Conservation (phyloP, 1,284 basidiomycete species). For the Ganoderma boninense region DNA sequence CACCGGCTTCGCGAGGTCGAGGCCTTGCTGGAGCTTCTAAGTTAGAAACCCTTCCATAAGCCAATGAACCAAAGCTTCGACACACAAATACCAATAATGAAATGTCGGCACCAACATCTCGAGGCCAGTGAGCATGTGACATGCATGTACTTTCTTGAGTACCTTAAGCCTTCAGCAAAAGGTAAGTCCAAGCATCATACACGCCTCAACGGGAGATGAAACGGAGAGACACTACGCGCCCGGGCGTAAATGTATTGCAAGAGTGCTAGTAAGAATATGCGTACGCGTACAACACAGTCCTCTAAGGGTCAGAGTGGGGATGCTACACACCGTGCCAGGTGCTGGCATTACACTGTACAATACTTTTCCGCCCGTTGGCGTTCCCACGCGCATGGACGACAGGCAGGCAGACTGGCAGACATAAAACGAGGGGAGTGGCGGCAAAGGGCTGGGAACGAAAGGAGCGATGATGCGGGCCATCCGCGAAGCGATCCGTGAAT, state of each 20-base stretch:
- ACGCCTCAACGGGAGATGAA: constrained; percentile 61
- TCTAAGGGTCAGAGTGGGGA: constrained; percentile 16
- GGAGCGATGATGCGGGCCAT: constrained; percentile 13
- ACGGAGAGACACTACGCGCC: constrained; percentile 55
- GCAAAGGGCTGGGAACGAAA: background rate
- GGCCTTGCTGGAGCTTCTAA: no score
- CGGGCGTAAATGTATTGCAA: constrained; percentile 11
- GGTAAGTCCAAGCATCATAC: background rate
- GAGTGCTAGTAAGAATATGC: constrained; percentile 14
- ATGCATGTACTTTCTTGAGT: no score
- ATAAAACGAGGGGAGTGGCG: background rate
- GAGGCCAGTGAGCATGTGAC: background rate
- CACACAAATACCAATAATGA: no score
- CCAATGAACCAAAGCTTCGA: no score
- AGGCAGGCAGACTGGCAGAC: background rate
- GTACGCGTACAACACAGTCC: constrained; percentile 18
- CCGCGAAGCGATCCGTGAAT: background rate
- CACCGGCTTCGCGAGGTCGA: no score
- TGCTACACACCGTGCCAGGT: constrained; percentile 8
- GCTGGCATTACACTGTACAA: constrained; percentile 15
- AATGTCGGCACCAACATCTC: background rate
- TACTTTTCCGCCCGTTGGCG: constrained; percentile 17
- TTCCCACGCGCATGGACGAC: background rate
- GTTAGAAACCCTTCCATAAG: no score
- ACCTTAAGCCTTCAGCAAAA: background rate